These are phyloP conservation scores for Ustilago trichophora DNA, from an alignment of 1,284 basidiomycete genomes.

Conservation along the genomic window DNA sequence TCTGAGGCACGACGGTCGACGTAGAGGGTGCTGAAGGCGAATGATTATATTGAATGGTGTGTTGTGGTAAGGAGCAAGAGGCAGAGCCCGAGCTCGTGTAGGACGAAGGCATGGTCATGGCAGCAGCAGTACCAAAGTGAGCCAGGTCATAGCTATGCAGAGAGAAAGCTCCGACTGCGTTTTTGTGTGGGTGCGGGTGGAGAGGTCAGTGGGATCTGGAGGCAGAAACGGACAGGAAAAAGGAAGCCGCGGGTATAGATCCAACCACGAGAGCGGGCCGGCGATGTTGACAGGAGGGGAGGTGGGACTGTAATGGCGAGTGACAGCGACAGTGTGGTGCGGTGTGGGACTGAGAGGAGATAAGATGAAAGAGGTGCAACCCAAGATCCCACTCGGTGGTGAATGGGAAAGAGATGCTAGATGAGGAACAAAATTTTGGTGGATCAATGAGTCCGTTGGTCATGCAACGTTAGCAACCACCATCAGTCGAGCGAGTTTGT, in stretches of 20 bases:
- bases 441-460: too few species aligned
- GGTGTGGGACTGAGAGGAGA: too few species aligned
- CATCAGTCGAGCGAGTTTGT: too few species aligned
- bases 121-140: too few species aligned
- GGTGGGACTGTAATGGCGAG: neutral
- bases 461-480: too few species aligned
- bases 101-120: too few species aligned
- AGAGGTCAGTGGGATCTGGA: neutral
- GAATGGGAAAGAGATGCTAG: neutral
- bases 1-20: neutral
- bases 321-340: too few species aligned
- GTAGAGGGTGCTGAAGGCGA: neutral
- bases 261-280: neutral
- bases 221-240: neutral
- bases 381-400: neutral
- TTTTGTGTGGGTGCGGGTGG: neutral
- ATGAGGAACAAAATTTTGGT: neutral
- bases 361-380: neutral
- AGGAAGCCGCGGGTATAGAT: neutral
- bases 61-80: neutral
- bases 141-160: neutral
- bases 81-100: neutral
- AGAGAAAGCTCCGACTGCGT: neutral
- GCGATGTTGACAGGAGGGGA: neutral
- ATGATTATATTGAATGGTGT: constrained; percentile 15